Evolutionary conservation across 2,329 filamentous ascomycete species (phyloP).

Genomic region (Diaporthe helianthi): DNA sequence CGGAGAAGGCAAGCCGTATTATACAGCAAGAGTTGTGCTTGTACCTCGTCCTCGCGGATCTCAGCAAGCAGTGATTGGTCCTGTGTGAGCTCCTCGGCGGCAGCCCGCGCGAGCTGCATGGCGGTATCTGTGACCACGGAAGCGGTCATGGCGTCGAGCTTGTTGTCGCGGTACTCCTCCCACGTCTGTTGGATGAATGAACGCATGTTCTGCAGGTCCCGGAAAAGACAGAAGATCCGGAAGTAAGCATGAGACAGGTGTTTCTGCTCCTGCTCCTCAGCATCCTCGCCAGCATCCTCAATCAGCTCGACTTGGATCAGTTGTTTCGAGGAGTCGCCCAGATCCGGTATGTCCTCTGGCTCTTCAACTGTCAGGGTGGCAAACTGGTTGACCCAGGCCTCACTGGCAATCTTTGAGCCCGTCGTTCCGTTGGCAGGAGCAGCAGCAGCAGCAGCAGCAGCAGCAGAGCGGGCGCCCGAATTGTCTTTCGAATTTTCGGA

Average conservation of each 20-base stretch:
- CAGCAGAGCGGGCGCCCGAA: not conserved
- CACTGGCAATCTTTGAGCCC: not conserved
- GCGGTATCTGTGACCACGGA: conserved; percentile 1
- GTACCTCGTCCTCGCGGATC: not conserved
- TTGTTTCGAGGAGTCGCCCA: not conserved
- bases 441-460: not conserved
- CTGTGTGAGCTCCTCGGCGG: not conserved
- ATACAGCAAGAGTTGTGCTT: not conserved
- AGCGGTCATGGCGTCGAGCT: not conserved
- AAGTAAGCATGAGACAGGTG: not conserved
- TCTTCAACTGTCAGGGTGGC: not conserved
- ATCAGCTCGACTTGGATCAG: not conserved
- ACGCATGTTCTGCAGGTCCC: not conserved
- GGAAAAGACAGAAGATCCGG: not conserved
- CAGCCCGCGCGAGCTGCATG: not conserved
- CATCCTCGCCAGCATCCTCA: not conserved
- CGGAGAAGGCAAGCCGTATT: not conserved
- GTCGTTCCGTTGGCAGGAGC: not conserved
- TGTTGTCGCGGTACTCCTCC: conserved; percentile 7
- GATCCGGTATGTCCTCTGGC: not conserved
- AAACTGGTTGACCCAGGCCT: not conserved
- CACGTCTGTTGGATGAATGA: not conserved
- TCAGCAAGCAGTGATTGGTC: not conserved
- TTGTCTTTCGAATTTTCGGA: not conserved
- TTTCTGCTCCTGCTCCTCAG: not conserved